Evolutionary conservation across 257 asterid genomes (phyloP).

Genomic region (Nicotiana knightiana): DNA sequence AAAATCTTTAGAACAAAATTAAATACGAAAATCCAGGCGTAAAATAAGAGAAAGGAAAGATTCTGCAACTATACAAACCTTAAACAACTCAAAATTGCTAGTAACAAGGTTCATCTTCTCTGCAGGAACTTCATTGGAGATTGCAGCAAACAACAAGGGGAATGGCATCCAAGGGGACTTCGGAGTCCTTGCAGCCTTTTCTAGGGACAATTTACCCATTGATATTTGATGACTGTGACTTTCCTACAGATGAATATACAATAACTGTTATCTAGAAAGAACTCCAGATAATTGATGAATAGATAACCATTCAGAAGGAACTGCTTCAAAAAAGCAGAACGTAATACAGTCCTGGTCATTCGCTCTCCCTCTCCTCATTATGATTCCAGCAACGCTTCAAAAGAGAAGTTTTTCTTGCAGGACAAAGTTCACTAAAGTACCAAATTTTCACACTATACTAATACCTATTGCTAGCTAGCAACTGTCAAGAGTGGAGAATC

Average conservation of each 20-base stretch:
- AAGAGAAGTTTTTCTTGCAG: background rate
- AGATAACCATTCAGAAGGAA: background rate
- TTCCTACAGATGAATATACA: constrained; percentile 26
- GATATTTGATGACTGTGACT: constrained; percentile 22
- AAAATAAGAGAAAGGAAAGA: background rate
- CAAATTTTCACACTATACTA: background rate
- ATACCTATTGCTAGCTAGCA: background rate
- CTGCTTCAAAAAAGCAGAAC: background rate
- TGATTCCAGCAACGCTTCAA: background rate
- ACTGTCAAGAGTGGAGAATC: background rate
- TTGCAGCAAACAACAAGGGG: constrained; percentile 62
- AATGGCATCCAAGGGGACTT: constrained; percentile 81
- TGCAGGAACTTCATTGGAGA: constrained; percentile 44
- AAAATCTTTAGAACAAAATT: constrained; percentile 1
- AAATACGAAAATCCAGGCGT: background rate
- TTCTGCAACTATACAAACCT: constrained; percentile 32
- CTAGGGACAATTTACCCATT: constrained; percentile 17
- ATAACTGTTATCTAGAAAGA: constrained; percentile 5
- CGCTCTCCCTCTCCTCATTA: background rate
- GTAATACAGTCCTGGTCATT: background rate
- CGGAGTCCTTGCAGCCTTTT: constrained; percentile 39
- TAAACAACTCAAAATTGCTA: constrained; percentile 38
- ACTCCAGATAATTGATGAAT: background rate
- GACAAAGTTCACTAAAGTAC: background rate
- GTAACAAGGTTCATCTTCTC: constrained; percentile 50